Evolutionary conservation across 495 filamentous ascomycete species (phyloP).

Genomic region (Pyrenopolyporus hunteri): DNA sequence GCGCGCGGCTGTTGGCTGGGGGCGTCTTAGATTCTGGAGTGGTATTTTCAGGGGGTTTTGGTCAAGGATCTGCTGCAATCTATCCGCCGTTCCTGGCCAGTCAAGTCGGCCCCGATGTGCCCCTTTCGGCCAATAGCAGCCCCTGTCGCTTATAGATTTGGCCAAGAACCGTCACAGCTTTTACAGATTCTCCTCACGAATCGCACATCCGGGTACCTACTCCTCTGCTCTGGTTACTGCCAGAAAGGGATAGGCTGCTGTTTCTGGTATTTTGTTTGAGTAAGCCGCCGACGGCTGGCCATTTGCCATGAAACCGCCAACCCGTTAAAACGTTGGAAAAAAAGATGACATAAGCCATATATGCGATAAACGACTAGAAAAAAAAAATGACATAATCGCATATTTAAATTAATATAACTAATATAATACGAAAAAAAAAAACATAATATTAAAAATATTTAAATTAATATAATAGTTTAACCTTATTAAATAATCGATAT

Average conservation of each 20-base stretch:
- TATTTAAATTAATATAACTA: too few relatives aligned
- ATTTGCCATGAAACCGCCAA: too few relatives aligned
- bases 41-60: constrained; percentile 37
- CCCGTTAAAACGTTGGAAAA: too few relatives aligned
- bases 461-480: too few relatives aligned
- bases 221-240: constrained; percentile 3
- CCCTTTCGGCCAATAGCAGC: constrained; percentile 18
- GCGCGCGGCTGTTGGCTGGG: constrained; percentile 35
- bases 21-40: constrained; percentile 35
- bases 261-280: constrained; percentile 8
- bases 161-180: constrained; percentile 11
- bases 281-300: too few relatives aligned
- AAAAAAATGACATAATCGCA: too few relatives aligned
- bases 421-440: too few relatives aligned
- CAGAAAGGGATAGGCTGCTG: constrained; percentile 6
- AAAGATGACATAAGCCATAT: too few relatives aligned
- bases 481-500: too few relatives aligned
- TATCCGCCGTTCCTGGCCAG: constrained; percentile 29
- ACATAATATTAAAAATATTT: too few relatives aligned
- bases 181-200: constrained; percentile 11
- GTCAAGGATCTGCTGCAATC: constrained; percentile 31
- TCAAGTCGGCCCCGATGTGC: constrained; percentile 17
- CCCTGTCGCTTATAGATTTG: constrained; percentile 15
- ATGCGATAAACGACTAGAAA: too few relatives aligned
- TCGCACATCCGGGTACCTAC: constrained; percentile 1